These are phyloP conservation scores for Sophora flavescens DNA, from an alignment of 306 rosid genomes.

Conservation along the genomic window DNA sequence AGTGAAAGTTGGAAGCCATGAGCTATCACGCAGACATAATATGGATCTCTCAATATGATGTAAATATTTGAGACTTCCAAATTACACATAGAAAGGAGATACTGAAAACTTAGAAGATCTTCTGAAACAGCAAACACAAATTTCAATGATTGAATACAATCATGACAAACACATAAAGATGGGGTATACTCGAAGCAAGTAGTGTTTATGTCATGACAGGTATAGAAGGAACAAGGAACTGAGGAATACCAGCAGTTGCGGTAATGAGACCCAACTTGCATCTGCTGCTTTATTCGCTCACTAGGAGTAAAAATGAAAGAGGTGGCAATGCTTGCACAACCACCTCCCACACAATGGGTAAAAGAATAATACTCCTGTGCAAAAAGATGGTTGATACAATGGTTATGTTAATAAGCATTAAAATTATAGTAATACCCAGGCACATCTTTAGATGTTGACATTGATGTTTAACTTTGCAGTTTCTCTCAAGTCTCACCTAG, in stretches of 20 bases:
- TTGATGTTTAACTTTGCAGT: constrained; percentile 21
- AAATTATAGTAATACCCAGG: constrained; percentile 19
- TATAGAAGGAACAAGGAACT: constrained; percentile 42
- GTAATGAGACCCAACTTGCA: constrained; percentile 91
- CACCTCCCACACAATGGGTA: constrained; percentile 91
- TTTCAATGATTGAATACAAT: constrained; percentile 37
- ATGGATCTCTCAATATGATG: constrained; percentile 25
- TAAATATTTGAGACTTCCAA: constrained; percentile 39
- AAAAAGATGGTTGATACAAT: constrained; percentile 49
- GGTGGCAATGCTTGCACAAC: constrained; percentile 95
- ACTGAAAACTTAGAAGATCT: constrained; percentile 18
- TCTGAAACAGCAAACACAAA: constrained; percentile 19
- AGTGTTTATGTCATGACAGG: constrained; percentile 32
- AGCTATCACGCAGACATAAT: constrained; percentile 19
- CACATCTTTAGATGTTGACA: constrained; percentile 20
- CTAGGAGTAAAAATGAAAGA: constrained; percentile 97
- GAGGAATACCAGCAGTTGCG: constrained; percentile 85
- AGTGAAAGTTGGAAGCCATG: constrained; percentile 18
- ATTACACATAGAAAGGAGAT: constrained; percentile 27
- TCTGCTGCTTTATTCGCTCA: constrained; percentile 96
- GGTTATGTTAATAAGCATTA: constrained; percentile 37
- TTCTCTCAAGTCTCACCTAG: constrained; percentile 38
- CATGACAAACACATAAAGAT: constrained; percentile 31
- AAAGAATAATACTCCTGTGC: constrained; percentile 80
- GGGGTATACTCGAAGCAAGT: constrained; percentile 32